Evolutionary conservation across 129 eudicot genomes (phyloP), one percentile per base, ranked within the genome.

Genomic region (Flaveria trinervia): DNA sequence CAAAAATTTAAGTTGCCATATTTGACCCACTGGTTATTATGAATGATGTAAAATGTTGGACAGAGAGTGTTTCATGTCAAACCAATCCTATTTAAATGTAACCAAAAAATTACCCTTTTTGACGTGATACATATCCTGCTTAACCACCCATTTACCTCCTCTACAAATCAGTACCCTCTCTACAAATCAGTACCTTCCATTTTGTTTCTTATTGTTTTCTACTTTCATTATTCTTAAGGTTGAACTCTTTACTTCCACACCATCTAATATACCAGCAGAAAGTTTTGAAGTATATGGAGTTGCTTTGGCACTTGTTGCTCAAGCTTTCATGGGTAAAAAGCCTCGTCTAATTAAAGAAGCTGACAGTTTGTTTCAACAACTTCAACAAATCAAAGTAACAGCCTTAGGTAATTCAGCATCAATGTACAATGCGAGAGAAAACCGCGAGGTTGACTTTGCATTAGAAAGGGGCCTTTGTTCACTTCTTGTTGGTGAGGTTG

Each of bases 241-340:
- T 56, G 96, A 94, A 77, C 92, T 94, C 55, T 94, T 89, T 78
- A 85, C 68, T 55, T 88, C 99, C 59, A 94, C 97, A 62, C 97
- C 99, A 70, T 79, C 85, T 81, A 87, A 91, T 74, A 94, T 94
- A 71, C 99, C 97, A 7, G 96, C 97, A 3, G 92, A 89, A 85
- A 91, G 89, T 80, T 94, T 89, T 79, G 99, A 94, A 84, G 99
- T 89, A 10, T 91, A 89, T 55, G 97, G 93, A 71, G 96, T 88
- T 67, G 97, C 99, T 50, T 89, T 95, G 65, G 99, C 99, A 7
- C 90, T 91, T 77, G 96, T 95, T 17, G 89, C 97, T 60, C 99
- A 87, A 85, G 99, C 99, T 14, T 81, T 95, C 64, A 54, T 85
- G 74, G 85, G 91, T 23, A 95, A 95, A 79, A 91, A 89, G 78